Evolutionary conservation across 306 rosid species (phyloP), one percentile per base, ranked within the genome.

Genomic region (Pyrus communis): DNA sequence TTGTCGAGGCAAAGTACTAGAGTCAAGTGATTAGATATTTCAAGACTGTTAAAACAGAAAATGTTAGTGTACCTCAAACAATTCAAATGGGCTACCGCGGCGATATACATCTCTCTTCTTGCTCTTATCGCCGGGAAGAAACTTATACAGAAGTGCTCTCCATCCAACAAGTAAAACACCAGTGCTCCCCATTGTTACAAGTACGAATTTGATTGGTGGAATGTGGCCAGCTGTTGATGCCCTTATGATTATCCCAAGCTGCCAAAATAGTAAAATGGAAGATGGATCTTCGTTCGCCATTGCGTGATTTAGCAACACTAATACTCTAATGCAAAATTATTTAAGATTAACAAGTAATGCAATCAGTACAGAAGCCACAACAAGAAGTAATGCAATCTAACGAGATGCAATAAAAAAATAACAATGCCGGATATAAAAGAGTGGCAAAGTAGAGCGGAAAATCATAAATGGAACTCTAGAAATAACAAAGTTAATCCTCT

Each of bases 161-260:
- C 91, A 85, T 65, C 93, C 85, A 30, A 89, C 72, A 33, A 95
- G 97, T 73, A 92, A 77, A 77, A 95, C 91, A 75, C 91, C 97
- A 25, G 97, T 92, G 86, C 99, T 95, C 70, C 97, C 97, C 80
- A 95, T 80, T 31, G 92, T 89, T 69, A 85, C 97, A 30, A 87
- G 77, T 31, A 91, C 60, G 79, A 95, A 92, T 64, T 84, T 84
- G 69, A 83, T 79, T 23, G 89, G 84, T 7, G 97, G 97, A 35
- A 92, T 62, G 78, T 87, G 91, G 60, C 91, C 93, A 1, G 87
- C 70, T 2, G 76, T 73, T 60, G 77, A 81, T 14, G 96, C 82
- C 85, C 97, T 86, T 79, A 95, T 89, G 46, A 51, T 51, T 64
- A 95, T 80, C 78, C 99, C 99, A 45, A 91, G 86, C 97, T 95